Evolutionary conservation across 257 asterid species (phyloP), one percentile per base, ranked within the genome.

Genomic region (Hygrophila difformis): DNA sequence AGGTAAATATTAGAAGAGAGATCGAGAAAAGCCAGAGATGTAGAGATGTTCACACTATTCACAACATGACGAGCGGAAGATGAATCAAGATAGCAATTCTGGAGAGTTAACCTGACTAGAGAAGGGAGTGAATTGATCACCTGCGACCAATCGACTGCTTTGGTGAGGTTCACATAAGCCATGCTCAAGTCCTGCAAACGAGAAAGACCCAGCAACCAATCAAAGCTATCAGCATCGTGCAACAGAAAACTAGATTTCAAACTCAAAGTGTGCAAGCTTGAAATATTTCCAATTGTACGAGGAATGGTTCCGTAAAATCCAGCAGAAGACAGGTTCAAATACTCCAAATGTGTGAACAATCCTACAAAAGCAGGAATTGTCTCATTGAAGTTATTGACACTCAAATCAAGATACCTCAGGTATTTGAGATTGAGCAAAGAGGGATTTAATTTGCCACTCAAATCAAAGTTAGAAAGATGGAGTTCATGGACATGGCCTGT

Each of bases 361-460:
- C 71, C 66, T 0, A 64, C n/a, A 16, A 53, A 65, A 7, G 14
- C 31, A 9, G 66, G 66, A 21, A 59, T 53, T 0, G 20, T 35
- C 19, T 51, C 57, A 8, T 3, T n/a, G 15, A 58, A 59, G 20
- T 40, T 4, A 35, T 59, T 65, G 7, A 1, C 17, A 17, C 66
- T 58, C 10, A 65, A 22, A 12, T 65, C 53, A 14, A 65, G 71
- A 17, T 20, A 26, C 19, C 34, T 36, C 12, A 59, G 39, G 36
- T 41, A 48, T 36, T 29, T 58, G 48, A 64, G 45, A 16, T 59
- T 40, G 18, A 39, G 21, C 49, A 64, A 33, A n/a, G 71, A 64
- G 18, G 51, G 44, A 9, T 19, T 37, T 16, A 46, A 2, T 12
- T 31, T 45, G 33, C 65, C 70, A 12, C 26, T 29, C 38, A 58